phyloP scores from a whole-genome alignment of 768 basidiomycete species.

The Leccinum truebloodii region DNA sequence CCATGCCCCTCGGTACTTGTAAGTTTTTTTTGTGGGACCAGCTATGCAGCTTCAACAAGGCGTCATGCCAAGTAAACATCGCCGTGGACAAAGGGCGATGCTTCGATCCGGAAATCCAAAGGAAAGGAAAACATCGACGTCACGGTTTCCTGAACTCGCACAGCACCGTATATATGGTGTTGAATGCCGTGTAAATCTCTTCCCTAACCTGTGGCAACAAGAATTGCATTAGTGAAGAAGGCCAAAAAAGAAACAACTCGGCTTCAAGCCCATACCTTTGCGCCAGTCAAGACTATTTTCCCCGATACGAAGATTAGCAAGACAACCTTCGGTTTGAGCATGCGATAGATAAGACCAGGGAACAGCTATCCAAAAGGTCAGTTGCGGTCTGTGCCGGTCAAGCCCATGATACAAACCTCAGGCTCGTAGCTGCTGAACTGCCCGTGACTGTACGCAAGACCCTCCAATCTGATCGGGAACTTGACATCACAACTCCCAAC shows the following conservation, averaged over 20 bases:
- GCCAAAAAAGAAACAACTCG: neutral
- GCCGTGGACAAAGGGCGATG: constrained; percentile 2
- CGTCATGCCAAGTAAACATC: constrained; percentile 1
- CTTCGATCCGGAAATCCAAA: neutral
- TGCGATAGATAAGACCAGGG: constrained; percentile 98
- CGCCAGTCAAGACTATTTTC: constrained; percentile 98
- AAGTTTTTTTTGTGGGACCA: constrained; percentile 21
- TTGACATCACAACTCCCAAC: constrained; percentile 98
- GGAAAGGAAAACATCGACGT: neutral
- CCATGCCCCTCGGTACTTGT: constrained; percentile 32
- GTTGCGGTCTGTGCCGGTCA: neutral
- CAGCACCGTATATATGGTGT: constrained; percentile 97
- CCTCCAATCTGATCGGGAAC: constrained; percentile 97
- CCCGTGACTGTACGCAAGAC: constrained; percentile 95
- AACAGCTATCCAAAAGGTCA: constrained; percentile 63
- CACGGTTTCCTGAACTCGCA: constrained; percentile 91
- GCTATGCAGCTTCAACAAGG: neutral
- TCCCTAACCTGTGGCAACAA: constrained; percentile 75
- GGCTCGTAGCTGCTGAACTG: constrained; percentile 98
- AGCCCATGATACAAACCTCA: constrained; percentile 60
- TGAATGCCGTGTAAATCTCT: constrained; percentile 99
- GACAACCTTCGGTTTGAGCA: constrained; percentile 99
- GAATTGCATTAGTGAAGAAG: constrained; percentile 46
- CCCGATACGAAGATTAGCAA: constrained; percentile 98
- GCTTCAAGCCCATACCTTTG: constrained; percentile 68